Percentiles rank a stretch among this genome's conserved stretches.
Conservation (phyloP, 306 rosid species). For the Urtica urens region DNA sequence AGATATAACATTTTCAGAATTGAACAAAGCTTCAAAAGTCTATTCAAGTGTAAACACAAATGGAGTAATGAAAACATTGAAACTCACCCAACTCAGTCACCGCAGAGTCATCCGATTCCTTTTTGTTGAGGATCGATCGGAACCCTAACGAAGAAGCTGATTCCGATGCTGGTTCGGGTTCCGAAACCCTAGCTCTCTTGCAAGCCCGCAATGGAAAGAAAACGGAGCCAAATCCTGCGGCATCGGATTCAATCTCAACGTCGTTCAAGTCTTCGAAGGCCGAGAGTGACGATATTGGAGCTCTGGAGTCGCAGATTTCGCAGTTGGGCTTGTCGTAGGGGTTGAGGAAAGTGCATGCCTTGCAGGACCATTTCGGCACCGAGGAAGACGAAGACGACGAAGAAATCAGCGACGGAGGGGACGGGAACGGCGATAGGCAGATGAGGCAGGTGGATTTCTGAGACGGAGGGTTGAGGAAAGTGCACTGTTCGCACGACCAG, state of each 20-base stretch:
- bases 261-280: conserved; percentile 42
- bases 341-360: conserved; percentile 82
- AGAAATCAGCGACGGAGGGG: conserved; percentile 9
- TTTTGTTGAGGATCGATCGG: conserved; percentile 15
- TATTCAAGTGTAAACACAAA: no score
- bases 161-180: no score
- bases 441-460: conserved; percentile 50
- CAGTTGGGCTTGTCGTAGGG: conserved; percentile 44
- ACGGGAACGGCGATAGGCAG: conserved; percentile 35
- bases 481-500: conserved; percentile 75
- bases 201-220: conserved; percentile 64
- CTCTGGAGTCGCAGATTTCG: conserved; percentile 55
- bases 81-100: conserved; percentile 24
- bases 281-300: conserved; percentile 47
- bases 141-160: no score
- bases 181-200: conserved; percentile 36
- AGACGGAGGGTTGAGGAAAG: conserved; percentile 58
- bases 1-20: no score
- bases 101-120: conserved; percentile 17
- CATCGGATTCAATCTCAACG: no score
- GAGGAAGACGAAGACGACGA: conserved; percentile 36
- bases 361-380: conserved; percentile 88
- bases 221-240: conserved; percentile 49
- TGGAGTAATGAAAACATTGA: no score
- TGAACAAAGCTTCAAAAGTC: not conserved